Conservation (phyloP, 306 rosid genomes). For the Glycyrrhiza uralensis region DNA sequence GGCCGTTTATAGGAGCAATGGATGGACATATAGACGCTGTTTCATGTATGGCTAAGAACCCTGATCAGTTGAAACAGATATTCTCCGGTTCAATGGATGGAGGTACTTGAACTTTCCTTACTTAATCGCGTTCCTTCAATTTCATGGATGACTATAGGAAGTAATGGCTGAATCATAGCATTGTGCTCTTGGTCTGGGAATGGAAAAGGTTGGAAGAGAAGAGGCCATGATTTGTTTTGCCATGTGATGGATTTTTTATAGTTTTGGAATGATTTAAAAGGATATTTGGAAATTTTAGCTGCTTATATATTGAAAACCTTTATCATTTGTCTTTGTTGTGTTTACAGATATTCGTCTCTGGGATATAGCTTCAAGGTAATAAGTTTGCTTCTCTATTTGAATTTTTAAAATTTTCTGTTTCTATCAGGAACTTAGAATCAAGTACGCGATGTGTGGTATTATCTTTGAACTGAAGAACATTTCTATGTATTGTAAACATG, state of each 20-base stretch:
- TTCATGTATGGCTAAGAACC: constrained; percentile 86
- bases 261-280: background rate
- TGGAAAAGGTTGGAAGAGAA: constrained; percentile 3
- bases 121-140: background rate
- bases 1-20: constrained; percentile 93
- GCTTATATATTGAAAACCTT: background rate
- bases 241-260: background rate
- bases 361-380: constrained; percentile 86
- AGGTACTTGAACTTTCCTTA: constrained; percentile 47
- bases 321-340: constrained; percentile 8
- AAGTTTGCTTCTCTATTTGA: background rate
- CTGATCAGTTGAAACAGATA: constrained; percentile 73
- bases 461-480: background rate
- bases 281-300: background rate
- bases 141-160: background rate
- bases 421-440: background rate
- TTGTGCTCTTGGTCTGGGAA: background rate
- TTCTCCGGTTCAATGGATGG: constrained; percentile 98
- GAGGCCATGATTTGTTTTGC: background rate
- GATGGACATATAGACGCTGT: constrained; percentile 89
- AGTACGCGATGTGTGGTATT: background rate
- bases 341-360: constrained; percentile 88
- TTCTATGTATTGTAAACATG: background rate
- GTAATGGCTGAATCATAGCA: background rate
- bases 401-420: background rate